phyloP scores from a whole-genome alignment of 768 basidiomycete genomes.

The Lentinula edodes region DNA sequence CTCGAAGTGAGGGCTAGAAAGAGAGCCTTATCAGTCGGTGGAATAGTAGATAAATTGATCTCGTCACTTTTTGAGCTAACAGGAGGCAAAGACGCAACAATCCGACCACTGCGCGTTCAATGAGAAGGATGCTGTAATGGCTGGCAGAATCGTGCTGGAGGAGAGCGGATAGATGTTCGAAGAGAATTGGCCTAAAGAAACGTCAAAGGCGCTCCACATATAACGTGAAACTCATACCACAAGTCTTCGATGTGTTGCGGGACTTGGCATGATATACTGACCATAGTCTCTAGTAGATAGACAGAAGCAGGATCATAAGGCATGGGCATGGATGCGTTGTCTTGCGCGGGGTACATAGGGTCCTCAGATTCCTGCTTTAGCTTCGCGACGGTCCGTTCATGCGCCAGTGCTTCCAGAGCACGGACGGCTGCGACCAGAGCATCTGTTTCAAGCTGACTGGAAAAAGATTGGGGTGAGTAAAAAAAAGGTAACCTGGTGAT shows the following conservation, averaged over 20 bases:
- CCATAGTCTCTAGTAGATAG: constrained; percentile 92
- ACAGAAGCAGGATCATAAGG: constrained; percentile 95
- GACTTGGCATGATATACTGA: constrained; percentile 78
- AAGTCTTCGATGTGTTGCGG: constrained; percentile 79
- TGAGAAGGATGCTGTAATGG: constrained; percentile 84
- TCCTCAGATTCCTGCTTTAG: constrained; percentile 70
- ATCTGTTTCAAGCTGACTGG: constrained; percentile 72
- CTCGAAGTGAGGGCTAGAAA: constrained; percentile 57
- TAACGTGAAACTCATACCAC: constrained; percentile 51
- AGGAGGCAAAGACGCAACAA: constrained; percentile 81
- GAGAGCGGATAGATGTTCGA: constrained; percentile 85
- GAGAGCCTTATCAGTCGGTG: constrained; percentile 28
- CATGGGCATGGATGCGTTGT: constrained; percentile 48
- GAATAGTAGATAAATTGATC: constrained; percentile 3
- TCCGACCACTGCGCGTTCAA: constrained; percentile 90
- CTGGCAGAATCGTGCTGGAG: constrained; percentile 54
- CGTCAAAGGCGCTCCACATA: neutral
- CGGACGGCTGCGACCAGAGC: constrained; percentile 80
- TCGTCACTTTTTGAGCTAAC: constrained; percentile 67
- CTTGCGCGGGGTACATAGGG: constrained; percentile 28
- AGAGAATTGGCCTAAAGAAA: constrained; percentile 77
- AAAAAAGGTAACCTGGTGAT: neutral
- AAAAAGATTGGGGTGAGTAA: constrained; percentile 1
- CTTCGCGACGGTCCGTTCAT: constrained; percentile 80
- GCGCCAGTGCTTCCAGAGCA: constrained; percentile 85